Base-by-base conservation (phyloP, 78 protist species). In the Speleostelium caveatum region DNA sequence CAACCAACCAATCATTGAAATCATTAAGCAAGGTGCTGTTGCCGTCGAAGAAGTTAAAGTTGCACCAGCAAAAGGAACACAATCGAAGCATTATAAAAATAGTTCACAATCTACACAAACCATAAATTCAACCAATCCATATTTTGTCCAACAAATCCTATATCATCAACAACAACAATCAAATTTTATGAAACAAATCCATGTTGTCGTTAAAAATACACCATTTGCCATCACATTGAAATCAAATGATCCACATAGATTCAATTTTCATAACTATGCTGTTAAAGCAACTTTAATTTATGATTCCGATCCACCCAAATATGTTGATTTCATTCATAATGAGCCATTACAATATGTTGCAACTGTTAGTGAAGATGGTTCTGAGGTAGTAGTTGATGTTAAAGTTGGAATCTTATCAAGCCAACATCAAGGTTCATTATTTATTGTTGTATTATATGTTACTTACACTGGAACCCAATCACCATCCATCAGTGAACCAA, bases 131-230 rank as follows among this genome's bases (percentile, higher is more conserved):
- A 36, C 51, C 21, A 72, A 72, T 22, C 78, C 78, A 33, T 72
- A 72, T 53, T 72, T 51, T 53, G 32, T 26, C 5, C 78, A 72
- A 72, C 78, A 72, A 51, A 53, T 51, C 12, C 22, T 72, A 16
- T 60, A 55, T 24, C 73, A 68, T 42, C 41, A 26, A 8, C 77
- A 80, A 56, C 74, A 80, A 53, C 89, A 58, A 56, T 28, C 39
- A 6, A 51, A 28, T n/a, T 41, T 80, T 33, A 68, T 68, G 10
- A 87, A 87, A 65, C 86, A 75, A 24, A 73, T 87, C 19, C 93
- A 87, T 49, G 93, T 87, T n/a, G 86, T 87, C 0, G 93, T 87
- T 17, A 87, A 87, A 45, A 77, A 77, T 14, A 76, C 93, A 24
- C 93, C 93, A 21, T 87, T 87, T 35, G 77, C 58, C 0, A 58